A percentile compares a stretch with the other conserved stretches of the same genome.
Conservation (phyloP, 1,284 basidiomycete species). For the Puccinia coronata region DNA sequence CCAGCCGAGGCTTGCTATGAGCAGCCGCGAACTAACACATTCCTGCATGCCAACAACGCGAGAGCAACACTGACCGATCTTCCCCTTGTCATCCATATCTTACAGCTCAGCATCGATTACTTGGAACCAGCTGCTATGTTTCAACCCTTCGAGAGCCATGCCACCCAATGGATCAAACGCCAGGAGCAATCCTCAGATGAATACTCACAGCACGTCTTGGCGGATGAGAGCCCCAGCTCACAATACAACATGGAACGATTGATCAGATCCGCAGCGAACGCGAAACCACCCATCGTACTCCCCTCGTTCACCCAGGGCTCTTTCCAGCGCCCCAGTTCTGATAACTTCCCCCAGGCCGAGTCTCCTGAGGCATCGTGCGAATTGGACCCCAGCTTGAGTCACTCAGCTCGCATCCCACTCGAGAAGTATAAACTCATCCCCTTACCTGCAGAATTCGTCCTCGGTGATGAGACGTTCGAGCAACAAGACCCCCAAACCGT, state of each 20-base stretch:
- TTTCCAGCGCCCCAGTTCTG: constrained; percentile 10
- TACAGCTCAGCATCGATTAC: too few species aligned
- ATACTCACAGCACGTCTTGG: constrained; percentile 20
- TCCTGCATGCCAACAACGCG: too few species aligned
- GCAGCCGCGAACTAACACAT: too few species aligned
- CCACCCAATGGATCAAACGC: constrained; percentile 39
- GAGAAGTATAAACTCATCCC: constrained; percentile 18
- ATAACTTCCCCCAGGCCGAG: constrained; percentile 29
- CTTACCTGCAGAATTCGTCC: constrained; percentile 12
- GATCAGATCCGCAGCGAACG: constrained; percentile 19
- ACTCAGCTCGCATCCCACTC: constrained; percentile 16
- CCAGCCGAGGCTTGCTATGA: too few species aligned
- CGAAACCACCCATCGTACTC: constrained; percentile 32
- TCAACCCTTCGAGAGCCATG: constrained; percentile 44
- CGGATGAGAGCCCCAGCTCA: constrained; percentile 13
- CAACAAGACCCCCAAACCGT: constrained; percentile 38
- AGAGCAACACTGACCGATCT: too few species aligned
- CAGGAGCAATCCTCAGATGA: neutral
- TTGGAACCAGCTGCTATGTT: constrained; percentile 5
- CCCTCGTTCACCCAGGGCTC: constrained; percentile 37
- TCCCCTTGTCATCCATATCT: too few species aligned
- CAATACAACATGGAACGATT: constrained; percentile 35
- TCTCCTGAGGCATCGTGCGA: constrained; percentile 19
- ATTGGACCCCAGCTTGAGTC: constrained; percentile 21
- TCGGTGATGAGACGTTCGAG: constrained; percentile 26